Percentiles rank a stretch among this genome's conserved stretches.
These are phyloP conservation scores for Kingdonia uniflora DNA, from an alignment of 164 flowering plant species.

Conservation along the genomic window DNA sequence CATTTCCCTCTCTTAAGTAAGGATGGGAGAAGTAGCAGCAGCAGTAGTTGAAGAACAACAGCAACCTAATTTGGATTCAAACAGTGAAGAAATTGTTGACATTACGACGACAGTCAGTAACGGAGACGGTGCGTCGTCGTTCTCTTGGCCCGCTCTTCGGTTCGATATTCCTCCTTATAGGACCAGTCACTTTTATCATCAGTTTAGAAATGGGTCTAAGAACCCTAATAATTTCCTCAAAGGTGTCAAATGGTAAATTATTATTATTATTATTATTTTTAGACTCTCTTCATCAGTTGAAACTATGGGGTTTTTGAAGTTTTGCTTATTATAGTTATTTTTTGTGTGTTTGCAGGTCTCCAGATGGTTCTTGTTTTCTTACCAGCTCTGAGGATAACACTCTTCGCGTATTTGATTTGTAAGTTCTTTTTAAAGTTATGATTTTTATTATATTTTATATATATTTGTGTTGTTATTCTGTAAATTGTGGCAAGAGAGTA, in stretches of 20 bases:
- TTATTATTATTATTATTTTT: neutral
- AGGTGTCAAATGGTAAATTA: conserved; percentile 67
- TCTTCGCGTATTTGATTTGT: conserved; percentile 57
- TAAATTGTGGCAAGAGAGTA: too few relatives aligned
- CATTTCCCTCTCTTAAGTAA: too few relatives aligned
- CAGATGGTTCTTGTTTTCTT: conserved; percentile 87
- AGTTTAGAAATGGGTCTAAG: conserved; percentile 49
- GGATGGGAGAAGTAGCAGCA: too few relatives aligned
- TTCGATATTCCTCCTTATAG: conserved; percentile 54
- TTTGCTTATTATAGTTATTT: neutral
- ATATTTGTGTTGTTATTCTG: too few relatives aligned
- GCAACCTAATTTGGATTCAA: conserved; percentile 2
- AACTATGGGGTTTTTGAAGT: too few relatives aligned
- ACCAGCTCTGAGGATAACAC: conserved; percentile 74
- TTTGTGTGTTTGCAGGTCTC: conserved; percentile 51
- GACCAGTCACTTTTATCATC: conserved; percentile 53
- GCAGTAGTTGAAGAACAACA: conserved; percentile 20
- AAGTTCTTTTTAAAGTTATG: conserved; percentile 20
- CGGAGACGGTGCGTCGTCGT: conserved; percentile 8
- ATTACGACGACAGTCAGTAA: neutral
- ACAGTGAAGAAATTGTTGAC: conserved; percentile 9
- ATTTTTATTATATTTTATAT: too few relatives aligned
- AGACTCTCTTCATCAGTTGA: neutral
- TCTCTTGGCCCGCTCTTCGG: conserved; percentile 42
- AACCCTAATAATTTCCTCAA: conserved; percentile 87